Base-by-base conservation (phyloP, 495 filamentous ascomycete genomes). In the Halenospora varia region DNA sequence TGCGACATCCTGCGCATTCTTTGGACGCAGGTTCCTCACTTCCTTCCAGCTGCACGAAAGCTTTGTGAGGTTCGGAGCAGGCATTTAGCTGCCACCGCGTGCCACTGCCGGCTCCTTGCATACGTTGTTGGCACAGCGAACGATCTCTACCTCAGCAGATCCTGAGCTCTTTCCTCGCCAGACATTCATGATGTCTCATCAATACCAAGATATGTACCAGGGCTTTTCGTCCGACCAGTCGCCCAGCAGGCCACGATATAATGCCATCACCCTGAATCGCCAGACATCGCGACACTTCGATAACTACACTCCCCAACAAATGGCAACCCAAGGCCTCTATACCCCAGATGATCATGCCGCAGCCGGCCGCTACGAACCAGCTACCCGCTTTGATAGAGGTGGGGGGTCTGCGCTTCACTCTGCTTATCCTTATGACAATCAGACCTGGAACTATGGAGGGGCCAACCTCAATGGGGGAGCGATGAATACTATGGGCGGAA, bases 211-310 rank as follows among this genome's bases (percentile, higher is more conserved):
- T 25, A 74, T 75, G 68, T 72, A 73, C 62, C 67, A 72, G 56
- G 66, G 71, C 48, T 73, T 73, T 35, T 51, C 66, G 11, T 52
- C 54, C 19, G 56, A 60, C 39, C 60, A 60, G 40, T 63, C 63
- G 25, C 77, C 78, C 15, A 64, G 70, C 46, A 66, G 72, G 35
- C 67, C 73, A 48, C 75, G 74, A 29, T 73, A 71, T 55, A 82
- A 77, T 50, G 41, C 44, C 39, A 80, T 83, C 40, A 82, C 83
- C 29, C 76, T 90, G 42, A 83, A 86, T 64, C 80, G 82, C 63
- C 80, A 88, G 69, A 71, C 87, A 61, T 85, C 85, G 62, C 73
- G 85, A 65, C 79, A 90, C 61, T 88, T 88, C 63, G 84, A 88
- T 61, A 76, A 81, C 45, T 87, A 85, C 70, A 80, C 80, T 49